phyloP scores from a whole-genome alignment of 352 stramenopile species.

The Discostella stelligera region DNA sequence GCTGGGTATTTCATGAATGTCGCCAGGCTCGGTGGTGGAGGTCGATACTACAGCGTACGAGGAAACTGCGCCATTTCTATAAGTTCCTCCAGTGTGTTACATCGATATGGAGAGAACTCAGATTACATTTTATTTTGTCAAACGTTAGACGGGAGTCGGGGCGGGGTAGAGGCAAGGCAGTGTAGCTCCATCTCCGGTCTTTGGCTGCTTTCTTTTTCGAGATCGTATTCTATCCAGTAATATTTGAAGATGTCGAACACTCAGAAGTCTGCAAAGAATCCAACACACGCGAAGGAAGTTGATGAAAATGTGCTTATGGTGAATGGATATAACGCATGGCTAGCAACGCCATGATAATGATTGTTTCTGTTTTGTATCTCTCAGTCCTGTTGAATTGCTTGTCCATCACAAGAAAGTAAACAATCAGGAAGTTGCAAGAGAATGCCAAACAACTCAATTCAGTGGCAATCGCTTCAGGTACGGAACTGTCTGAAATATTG shows the following conservation, averaged over 20 bases:
- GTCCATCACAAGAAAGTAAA: not conserved
- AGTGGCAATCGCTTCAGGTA: not conserved
- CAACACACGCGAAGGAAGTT: not conserved
- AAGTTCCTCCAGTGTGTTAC: constrained; percentile 62
- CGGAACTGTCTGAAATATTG: not conserved
- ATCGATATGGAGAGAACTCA: constrained; percentile 56
- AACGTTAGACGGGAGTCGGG: constrained; percentile 71
- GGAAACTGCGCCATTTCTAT: constrained; percentile 63
- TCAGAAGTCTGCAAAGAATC: no score
- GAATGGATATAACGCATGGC: not conserved
- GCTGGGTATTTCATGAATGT: constrained; percentile 80
- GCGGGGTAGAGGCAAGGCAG: constrained; percentile 67
- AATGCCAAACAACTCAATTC: not conserved
- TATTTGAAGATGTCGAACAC: not conserved
- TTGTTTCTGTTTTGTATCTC: not conserved
- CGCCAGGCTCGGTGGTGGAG: constrained; percentile 75
- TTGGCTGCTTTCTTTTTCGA: constrained; percentile 48
- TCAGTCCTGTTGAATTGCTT: not conserved
- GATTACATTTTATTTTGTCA: constrained; percentile 80
- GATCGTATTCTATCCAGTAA: not conserved
- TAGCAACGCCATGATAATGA: not conserved
- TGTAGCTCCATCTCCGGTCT: constrained; percentile 67
- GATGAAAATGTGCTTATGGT: not conserved
- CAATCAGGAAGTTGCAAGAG: not conserved
- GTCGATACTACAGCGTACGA: constrained; percentile 77